Evolutionary conservation across 306 rosid genomes (phyloP), one percentile per base, ranked within the genome.

Genomic region (Trifolium fragiferum): DNA sequence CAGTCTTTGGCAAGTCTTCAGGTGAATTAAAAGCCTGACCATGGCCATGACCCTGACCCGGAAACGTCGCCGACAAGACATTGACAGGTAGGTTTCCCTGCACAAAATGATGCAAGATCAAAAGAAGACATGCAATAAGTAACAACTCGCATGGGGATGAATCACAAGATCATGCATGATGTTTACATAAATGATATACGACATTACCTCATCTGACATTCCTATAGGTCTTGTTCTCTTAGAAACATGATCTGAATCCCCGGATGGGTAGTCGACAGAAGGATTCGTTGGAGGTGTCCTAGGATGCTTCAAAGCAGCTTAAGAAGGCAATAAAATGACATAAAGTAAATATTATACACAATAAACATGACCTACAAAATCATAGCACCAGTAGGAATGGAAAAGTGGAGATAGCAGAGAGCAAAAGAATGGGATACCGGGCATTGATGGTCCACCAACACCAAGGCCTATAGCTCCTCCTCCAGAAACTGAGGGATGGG

Each of bases 231-330:
- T 90, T 37, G 92, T 76, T 86, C 98, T 87, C 87, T 93, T 93
- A 58, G 98, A 82, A 61, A 88, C 85, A 60, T 89, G 97, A 75
- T 91, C 98, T 65, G 98, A 88, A 79, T 93, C 98, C 58, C 92
- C 97, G 4, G 97, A 84, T 23, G 97, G 96, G 65, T 93, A 93
- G 69, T 93, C 98, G 8, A 86, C 84, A 62, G 98, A 91, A 80
- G 98, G 92, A 72, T 89, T 93, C 66, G 90, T 89, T n/a, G 97
- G 93, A 75, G 98, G 98, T 72, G 97, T 93, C 83, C 98, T 84
- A 30, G 98, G 97, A 79, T 89, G 97, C 83, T 91, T 93, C 87
- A 91, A 84, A 68, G 93, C 96, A 82, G 90, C 98, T 93, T 75
- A 21, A 77, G 33, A 60, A 75, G 66, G 65, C 30, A 85, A 82